Conservation (phyloP, 345 rosid species). For the Murraya koenigii region DNA sequence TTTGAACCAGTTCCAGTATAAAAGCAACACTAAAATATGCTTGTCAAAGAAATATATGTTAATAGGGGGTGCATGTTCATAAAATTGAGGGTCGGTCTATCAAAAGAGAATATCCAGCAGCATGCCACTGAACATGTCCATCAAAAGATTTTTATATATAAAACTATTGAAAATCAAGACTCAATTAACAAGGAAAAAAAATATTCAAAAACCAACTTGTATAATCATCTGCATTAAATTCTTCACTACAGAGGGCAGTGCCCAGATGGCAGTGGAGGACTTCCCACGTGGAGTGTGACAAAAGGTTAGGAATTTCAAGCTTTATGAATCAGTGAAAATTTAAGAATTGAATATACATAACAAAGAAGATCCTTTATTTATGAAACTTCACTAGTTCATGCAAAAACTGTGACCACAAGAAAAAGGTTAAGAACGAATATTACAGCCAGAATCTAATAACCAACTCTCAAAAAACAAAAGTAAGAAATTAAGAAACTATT, state of each 20-base stretch:
- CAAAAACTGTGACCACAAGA: slow-evolving; percentile 1
- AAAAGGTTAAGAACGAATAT: not conserved
- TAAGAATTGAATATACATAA: not conserved
- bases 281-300: not conserved
- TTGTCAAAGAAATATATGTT: not conserved
- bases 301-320: not conserved
- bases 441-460: slow-evolving; percentile 5
- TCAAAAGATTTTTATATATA: not conserved
- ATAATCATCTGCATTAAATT: not conserved
- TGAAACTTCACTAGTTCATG: not conserved
- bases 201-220: not conserved
- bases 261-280: not conserved
- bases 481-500: slow-evolving; percentile 10
- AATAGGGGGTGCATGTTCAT: not conserved
- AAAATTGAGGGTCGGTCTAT: not conserved
- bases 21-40: not conserved
- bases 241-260: not conserved
- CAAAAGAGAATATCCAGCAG: not conserved
- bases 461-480: not conserved
- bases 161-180: not conserved
- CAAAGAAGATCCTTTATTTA: not conserved
- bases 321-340: not conserved
- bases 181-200: not conserved
- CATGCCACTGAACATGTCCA: not conserved
- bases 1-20: not conserved